A percentile compares a stretch with the other conserved stretches of the same genome.
Conservation (phyloP, 805 yeast genomes). For the Candida germanica region DNA sequence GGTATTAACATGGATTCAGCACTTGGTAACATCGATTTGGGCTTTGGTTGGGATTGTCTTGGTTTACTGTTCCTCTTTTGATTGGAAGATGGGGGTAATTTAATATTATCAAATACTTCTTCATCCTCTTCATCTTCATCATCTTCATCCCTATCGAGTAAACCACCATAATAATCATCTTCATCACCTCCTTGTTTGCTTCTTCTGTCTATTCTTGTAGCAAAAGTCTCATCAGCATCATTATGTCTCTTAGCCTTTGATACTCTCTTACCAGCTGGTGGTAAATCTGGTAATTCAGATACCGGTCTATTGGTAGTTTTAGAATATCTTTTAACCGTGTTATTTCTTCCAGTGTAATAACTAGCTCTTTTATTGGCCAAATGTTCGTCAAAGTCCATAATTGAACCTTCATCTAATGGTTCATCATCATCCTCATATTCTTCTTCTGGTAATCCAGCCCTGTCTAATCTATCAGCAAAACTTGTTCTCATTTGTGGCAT, state of each 20-base stretch:
- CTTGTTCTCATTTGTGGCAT: constrained; percentile 35
- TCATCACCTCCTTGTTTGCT: constrained; percentile 11
- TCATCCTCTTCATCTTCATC: constrained; percentile 19
- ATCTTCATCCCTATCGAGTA: constrained; percentile 15
- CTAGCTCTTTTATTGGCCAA: constrained; percentile 38
- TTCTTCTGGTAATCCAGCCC: constrained; percentile 29
- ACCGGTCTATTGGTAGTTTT: constrained; percentile 22
- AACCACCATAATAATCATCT: constrained; percentile 15
- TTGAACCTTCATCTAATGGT: constrained; percentile 35
- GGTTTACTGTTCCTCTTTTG: constrained; percentile 1
- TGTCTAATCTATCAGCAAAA: constrained; percentile 41
- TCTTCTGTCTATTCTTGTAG: constrained; percentile 29
- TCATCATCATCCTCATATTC: constrained; percentile 28
- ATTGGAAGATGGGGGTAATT: constrained; percentile 41
- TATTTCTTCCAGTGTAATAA: constrained; percentile 27
- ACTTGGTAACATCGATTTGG: constrained; percentile 30
- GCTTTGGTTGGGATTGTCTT: constrained; percentile 10
- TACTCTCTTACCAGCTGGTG: constrained; percentile 9
- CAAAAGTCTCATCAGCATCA: constrained; percentile 38
- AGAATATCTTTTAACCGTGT: constrained; percentile 26
- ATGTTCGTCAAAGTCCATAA: constrained; percentile 41
- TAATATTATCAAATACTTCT: constrained; percentile 42
- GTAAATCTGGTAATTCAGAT: constrained; percentile 28
- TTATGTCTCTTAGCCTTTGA: constrained; percentile 6
- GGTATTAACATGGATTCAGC: constrained; percentile 38